Evolutionary conservation across 805 yeast genomes (phyloP).

Genomic region (Saccharomycopsis selenospora): DNA sequence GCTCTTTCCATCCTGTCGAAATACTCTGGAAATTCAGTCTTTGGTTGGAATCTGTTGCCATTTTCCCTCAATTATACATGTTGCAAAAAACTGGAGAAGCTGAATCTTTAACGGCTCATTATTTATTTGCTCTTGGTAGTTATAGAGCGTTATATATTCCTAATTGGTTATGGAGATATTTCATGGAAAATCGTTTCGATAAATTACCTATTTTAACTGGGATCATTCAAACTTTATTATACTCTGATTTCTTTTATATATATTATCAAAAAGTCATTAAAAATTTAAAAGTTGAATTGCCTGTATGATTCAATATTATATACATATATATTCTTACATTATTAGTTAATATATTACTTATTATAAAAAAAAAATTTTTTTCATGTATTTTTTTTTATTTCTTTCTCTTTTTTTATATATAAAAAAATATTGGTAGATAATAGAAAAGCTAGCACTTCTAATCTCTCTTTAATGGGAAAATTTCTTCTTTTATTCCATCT

Average conservation of each 20-base stretch:
- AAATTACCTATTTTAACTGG: constrained; percentile 72
- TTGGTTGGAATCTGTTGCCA: constrained; percentile 91
- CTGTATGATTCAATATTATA: constrained; percentile 35
- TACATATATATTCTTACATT: too few relatives aligned
- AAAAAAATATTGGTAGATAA: background rate
- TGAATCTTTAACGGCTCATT: constrained; percentile 80
- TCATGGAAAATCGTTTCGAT: constrained; percentile 55
- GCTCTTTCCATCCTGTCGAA: constrained; percentile 54
- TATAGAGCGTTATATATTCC: constrained; percentile 88
- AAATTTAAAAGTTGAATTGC: constrained; percentile 71
- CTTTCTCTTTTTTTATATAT: constrained; percentile 1
- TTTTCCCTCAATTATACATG: constrained; percentile 87
- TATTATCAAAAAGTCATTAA: constrained; percentile 77
- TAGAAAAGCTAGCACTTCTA: too few relatives aligned
- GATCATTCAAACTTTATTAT: constrained; percentile 73
- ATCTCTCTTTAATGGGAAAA: constrained; percentile 83
- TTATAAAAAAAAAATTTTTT: too few relatives aligned
- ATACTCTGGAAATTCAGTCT: constrained; percentile 80
- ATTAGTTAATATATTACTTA: too few relatives aligned
- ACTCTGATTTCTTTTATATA: constrained; percentile 92
- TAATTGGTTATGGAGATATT: constrained; percentile 89
- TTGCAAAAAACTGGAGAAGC: constrained; percentile 86
- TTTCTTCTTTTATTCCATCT: constrained; percentile 82
- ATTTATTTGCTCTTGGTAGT: constrained; percentile 86
- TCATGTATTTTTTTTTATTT: too few relatives aligned